Conservation (phyloP, 2,329 filamentous ascomycete genomes). For the Passalora sequoiae region DNA sequence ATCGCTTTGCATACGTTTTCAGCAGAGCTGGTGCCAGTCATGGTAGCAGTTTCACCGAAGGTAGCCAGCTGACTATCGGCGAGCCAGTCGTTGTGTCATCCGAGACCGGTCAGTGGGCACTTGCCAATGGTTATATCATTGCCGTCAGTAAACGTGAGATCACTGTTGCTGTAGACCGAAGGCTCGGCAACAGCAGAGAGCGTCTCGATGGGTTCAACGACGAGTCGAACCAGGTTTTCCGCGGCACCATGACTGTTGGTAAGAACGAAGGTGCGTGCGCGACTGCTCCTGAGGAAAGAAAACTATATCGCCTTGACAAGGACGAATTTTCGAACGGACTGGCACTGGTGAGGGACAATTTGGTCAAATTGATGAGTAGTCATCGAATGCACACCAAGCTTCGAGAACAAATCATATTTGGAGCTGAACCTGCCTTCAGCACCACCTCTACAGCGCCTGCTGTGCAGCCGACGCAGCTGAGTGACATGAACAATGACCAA, state of each 20-base stretch:
- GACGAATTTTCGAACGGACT: slow-evolving; percentile 98
- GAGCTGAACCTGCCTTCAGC: slow-evolving; percentile 69
- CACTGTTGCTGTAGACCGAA: slow-evolving; percentile 82
- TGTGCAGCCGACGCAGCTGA: slow-evolving; percentile 26
- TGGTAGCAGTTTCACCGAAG: slow-evolving; percentile 76
- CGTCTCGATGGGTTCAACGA: slow-evolving; percentile 71
- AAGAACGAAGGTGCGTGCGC: slow-evolving; percentile 42
- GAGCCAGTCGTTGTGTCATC: slow-evolving; percentile 97
- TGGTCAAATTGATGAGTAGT: slow-evolving; percentile 77
- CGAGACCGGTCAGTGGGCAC: slow-evolving; percentile 87
- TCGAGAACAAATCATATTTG: slow-evolving; percentile 74
- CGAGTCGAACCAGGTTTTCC: slow-evolving; percentile 74
- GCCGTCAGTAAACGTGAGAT: slow-evolving; percentile 70
- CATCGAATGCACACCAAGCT: slow-evolving; percentile 48
- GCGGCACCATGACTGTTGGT: slow-evolving; percentile 82
- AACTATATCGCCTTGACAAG: slow-evolving; percentile 84
- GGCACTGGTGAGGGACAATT: slow-evolving; percentile 88
- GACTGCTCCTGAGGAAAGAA: slow-evolving; percentile 42
- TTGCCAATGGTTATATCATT: slow-evolving; percentile 86
- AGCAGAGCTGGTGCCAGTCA: slow-evolving; percentile 51
- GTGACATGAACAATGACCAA: slow-evolving; percentile 77
- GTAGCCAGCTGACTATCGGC: slow-evolving; percentile 74
- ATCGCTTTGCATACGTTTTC: slow-evolving; percentile 82
- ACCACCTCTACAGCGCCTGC: slow-evolving; percentile 26
- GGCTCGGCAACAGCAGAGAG: slow-evolving; percentile 78